Conservation (phyloP, 2,329 filamentous ascomycete genomes). For the Diplodia seriata region DNA sequence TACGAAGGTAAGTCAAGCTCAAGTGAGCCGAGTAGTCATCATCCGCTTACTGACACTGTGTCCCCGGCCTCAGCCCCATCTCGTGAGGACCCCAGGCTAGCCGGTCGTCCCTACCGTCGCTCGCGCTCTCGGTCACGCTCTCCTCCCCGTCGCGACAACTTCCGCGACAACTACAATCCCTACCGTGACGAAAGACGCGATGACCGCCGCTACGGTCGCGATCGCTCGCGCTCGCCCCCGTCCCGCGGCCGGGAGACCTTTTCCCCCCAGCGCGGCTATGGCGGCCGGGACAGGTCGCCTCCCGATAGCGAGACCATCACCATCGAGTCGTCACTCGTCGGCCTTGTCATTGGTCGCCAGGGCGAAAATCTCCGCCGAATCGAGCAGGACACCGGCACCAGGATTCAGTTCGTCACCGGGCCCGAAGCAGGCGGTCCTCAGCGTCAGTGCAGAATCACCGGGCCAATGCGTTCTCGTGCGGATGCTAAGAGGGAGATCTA, state of each 20-base stretch:
- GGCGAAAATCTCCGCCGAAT: slow-evolving; percentile 88
- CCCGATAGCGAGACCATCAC: slow-evolving; percentile 79
- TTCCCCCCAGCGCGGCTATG: slow-evolving; percentile 63
- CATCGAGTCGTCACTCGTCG: slow-evolving; percentile 86
- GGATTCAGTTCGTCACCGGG: slow-evolving; percentile 86
- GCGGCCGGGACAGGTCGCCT: slow-evolving; percentile 65
- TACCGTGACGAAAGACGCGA: slow-evolving; percentile 86
- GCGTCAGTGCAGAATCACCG: slow-evolving; percentile 86
- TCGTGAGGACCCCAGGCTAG: slow-evolving; percentile 56
- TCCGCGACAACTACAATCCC: slow-evolving; percentile 78
- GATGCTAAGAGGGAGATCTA: slow-evolving; percentile 85
- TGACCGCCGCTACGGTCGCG: slow-evolving; percentile 70
- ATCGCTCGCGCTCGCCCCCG: slow-evolving; percentile 75
- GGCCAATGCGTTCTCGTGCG: slow-evolving; percentile 72
- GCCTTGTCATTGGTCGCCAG: slow-evolving; percentile 87
- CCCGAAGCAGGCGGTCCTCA: slow-evolving; percentile 73
- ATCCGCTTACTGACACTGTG: slow-evolving; percentile 27
- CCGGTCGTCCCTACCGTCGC: slow-evolving; percentile 64
- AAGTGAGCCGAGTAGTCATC: slow-evolving; percentile 52
- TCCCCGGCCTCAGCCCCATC: slow-evolving; percentile 42
- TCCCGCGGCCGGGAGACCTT: slow-evolving; percentile 64
- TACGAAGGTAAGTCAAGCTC: slow-evolving; percentile 53
- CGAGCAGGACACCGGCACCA: slow-evolving; percentile 79
- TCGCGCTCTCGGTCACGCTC: slow-evolving; percentile 71
- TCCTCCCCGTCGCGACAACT: slow-evolving; percentile 69